phyloP scores from a whole-genome alignment of 1,139 yeast species.

The Saccharomyces hybrid region DNA sequence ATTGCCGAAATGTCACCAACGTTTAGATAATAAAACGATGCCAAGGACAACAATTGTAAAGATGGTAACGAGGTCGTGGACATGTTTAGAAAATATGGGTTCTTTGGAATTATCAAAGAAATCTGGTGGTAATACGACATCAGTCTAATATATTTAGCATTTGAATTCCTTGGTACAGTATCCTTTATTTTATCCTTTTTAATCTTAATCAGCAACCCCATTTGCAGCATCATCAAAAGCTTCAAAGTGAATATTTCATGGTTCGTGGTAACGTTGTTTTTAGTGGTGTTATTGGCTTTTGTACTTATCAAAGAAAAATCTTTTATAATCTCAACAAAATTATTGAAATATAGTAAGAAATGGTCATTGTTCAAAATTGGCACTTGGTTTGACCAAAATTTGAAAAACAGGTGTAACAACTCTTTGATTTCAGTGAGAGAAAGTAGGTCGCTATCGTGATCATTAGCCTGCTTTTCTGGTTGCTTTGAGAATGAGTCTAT shows the following conservation, averaged over 20 bases:
- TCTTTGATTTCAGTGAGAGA: constrained; percentile 23
- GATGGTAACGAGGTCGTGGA: constrained; percentile 58
- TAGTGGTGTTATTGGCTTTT: constrained; percentile 14
- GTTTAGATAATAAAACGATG: constrained; percentile 63
- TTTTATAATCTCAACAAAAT: constrained; percentile 40
- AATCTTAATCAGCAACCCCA: constrained; percentile 42
- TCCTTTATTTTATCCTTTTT: constrained; percentile 17
- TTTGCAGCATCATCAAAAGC: constrained; percentile 47
- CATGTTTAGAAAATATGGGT: constrained; percentile 38
- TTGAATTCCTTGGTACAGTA: constrained; percentile 5
- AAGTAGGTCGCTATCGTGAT: constrained; percentile 5
- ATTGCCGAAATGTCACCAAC: constrained; percentile 69
- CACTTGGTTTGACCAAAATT: constrained; percentile 67
- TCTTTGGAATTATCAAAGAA: constrained; percentile 43
- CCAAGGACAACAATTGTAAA: constrained; percentile 60
- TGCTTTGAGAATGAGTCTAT: constrained; percentile 4
- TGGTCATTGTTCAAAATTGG: constrained; percentile 64
- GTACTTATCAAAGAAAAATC: constrained; percentile 11
- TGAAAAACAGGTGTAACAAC: constrained; percentile 45
- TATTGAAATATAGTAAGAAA: constrained; percentile 52
- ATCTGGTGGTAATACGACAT: constrained; percentile 44
- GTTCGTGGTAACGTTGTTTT: constrained; percentile 29
- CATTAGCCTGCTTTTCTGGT: background rate
- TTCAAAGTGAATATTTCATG: constrained; percentile 47
- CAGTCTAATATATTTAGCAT: constrained; percentile 12